These are phyloP conservation scores for Cyclostephanos invisitatus DNA, from an alignment of 108 stramenopile genomes.

Conservation along the genomic window DNA sequence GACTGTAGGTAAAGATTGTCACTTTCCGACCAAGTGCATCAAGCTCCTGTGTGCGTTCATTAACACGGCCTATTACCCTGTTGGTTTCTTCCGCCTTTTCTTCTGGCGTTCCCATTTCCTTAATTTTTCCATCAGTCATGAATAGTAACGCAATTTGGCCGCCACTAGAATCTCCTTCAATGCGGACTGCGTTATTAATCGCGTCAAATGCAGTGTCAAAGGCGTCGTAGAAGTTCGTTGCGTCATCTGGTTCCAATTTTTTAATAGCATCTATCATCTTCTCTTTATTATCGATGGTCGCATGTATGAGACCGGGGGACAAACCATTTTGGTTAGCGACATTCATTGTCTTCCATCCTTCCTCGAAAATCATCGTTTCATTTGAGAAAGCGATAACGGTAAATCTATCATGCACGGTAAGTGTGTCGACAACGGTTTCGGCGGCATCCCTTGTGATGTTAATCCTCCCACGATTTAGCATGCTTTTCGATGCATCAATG, in stretches of 20 bases:
- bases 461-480: background rate
- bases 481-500: background rate
- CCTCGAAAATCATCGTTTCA: background rate
- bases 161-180: slow-evolving; percentile 25
- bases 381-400: slow-evolving; percentile 42
- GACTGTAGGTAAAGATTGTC: slow-evolving; percentile 53
- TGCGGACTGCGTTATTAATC: slow-evolving; percentile 5
- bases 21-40: slow-evolving; percentile 15
- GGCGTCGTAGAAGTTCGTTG: slow-evolving; percentile 45
- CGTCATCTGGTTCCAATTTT: slow-evolving; percentile 6
- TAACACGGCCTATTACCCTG: slow-evolving; percentile 27
- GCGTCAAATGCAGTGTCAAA: slow-evolving; percentile 33
- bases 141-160: slow-evolving; percentile 45
- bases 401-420: slow-evolving; percentile 50
- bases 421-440: slow-evolving; percentile 47
- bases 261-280: slow-evolving; percentile 20
- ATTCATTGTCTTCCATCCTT: background rate
- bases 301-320: slow-evolving; percentile 17
- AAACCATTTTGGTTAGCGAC: slow-evolving; percentile 8
- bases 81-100: background rate
- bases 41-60: slow-evolving; percentile 9
- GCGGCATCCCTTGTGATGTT: slow-evolving; percentile 25
- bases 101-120: slow-evolving; percentile 5
- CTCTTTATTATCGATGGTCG: slow-evolving; percentile 43
- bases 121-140: slow-evolving; percentile 48